Evolutionary conservation across 2,329 filamentous ascomycete species (phyloP).

Genomic region (Aspergillus thermomutatus): DNA sequence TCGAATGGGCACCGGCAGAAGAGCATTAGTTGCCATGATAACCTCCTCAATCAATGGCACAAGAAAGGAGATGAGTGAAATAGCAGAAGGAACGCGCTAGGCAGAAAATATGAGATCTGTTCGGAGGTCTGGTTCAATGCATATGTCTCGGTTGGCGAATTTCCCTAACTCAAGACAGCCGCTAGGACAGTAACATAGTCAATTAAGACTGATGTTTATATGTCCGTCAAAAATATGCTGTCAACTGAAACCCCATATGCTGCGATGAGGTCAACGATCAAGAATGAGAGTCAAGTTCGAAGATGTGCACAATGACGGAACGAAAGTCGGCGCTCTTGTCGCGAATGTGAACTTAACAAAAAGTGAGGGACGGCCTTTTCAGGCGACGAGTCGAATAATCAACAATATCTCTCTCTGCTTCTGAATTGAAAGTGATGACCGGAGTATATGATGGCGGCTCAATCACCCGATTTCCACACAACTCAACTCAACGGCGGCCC

Average conservation of each 20-base stretch:
- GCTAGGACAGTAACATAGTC: neutral
- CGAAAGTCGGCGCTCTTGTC: neutral
- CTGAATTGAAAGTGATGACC: neutral
- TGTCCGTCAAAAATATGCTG: neutral
- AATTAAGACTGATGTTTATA: neutral
- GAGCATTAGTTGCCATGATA: slow-evolving; percentile 14
- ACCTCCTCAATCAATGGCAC: neutral
- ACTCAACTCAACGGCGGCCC: neutral
- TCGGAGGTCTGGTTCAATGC: neutral
- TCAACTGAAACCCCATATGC: neutral
- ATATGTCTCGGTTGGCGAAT: neutral
- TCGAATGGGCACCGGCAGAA: slow-evolving; percentile 9
- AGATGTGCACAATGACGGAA: neutral
- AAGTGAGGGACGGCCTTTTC: neutral
- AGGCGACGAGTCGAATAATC: neutral
- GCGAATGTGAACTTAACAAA: neutral
- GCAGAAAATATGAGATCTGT: neutral
- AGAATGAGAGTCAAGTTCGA: neutral
- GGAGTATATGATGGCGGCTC: neutral
- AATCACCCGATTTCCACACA: neutral
- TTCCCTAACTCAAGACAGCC: neutral
- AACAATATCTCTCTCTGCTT: neutral
- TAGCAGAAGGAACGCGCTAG: neutral
- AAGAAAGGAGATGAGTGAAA: neutral
- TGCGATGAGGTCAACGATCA: neutral